Conservation (phyloP, 2,329 filamentous ascomycete genomes). For the Penicillium sp. region DNA sequence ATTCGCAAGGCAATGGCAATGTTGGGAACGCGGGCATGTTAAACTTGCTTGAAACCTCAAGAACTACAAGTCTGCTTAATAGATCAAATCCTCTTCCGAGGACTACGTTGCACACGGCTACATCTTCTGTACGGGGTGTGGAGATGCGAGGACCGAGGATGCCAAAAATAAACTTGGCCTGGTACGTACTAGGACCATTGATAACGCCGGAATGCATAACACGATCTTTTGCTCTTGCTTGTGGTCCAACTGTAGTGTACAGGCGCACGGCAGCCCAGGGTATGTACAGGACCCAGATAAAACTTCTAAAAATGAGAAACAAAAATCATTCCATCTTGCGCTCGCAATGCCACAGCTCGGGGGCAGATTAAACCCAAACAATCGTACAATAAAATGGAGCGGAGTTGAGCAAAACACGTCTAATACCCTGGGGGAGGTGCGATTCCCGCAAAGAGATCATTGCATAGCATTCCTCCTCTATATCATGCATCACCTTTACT, state of each 20-base stretch:
- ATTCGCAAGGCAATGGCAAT: slow-evolving; percentile 34
- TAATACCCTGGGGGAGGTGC: slow-evolving; percentile 35
- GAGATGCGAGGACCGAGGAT: not conserved
- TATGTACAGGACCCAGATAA: slow-evolving; percentile 43
- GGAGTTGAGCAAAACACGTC: slow-evolving; percentile 29
- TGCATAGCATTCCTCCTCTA: slow-evolving; percentile 30
- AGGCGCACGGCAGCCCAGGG: slow-evolving; percentile 37
- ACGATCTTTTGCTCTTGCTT: slow-evolving; percentile 37
- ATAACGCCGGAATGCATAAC: slow-evolving; percentile 30
- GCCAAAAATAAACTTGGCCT: not conserved
- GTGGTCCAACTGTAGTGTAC: slow-evolving; percentile 39
- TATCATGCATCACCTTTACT: slow-evolving; percentile 31
- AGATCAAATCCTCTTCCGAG: not conserved
- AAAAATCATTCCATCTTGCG: slow-evolving; percentile 39
- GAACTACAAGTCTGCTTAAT: slow-evolving; percentile 8
- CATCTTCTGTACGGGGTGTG: not conserved
- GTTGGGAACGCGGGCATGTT: slow-evolving; percentile 28
- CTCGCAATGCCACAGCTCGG: slow-evolving; percentile 40
- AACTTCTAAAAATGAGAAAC: slow-evolving; percentile 38
- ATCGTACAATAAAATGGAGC: slow-evolving; percentile 41
- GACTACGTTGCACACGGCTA: slow-evolving; percentile 2
- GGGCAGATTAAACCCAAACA: slow-evolving; percentile 40
- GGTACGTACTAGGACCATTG: slow-evolving; percentile 10
- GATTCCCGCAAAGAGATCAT: slow-evolving; percentile 28
- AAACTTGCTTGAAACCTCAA: slow-evolving; percentile 5